Conservation (phyloP, 2,329 filamentous ascomycete genomes). For the Fusarium gaditjirri region DNA sequence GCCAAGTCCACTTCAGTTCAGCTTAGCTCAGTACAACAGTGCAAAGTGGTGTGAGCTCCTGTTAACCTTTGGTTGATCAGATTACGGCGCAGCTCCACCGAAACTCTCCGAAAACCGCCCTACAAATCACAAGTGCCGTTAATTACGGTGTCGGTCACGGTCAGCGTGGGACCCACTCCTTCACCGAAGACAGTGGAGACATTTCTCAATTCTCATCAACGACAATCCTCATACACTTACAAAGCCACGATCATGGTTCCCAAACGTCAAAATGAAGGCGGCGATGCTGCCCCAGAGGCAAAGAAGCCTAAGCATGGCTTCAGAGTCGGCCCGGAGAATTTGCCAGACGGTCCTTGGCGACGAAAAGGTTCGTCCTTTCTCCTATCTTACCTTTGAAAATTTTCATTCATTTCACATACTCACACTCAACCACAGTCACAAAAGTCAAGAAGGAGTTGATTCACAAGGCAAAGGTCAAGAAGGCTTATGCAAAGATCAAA, state of each 20-base stretch:
- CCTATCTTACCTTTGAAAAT: slow-evolving; percentile 14
- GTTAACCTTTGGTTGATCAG: slow-evolving; percentile 1
- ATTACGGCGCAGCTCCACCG: slow-evolving; percentile 18
- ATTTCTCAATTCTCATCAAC: slow-evolving; percentile 36
- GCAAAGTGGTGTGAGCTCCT: background rate
- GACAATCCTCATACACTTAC: slow-evolving; percentile 32
- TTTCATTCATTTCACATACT: slow-evolving; percentile 34
- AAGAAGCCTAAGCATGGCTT: slow-evolving; percentile 78
- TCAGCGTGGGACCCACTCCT: slow-evolving; percentile 15
- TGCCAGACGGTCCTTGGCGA: slow-evolving; percentile 88
- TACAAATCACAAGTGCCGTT: background rate
- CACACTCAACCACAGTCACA: slow-evolving; percentile 65
- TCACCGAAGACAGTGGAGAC: slow-evolving; percentile 32
- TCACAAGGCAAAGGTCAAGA: slow-evolving; percentile 92
- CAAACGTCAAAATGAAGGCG: slow-evolving; percentile 47
- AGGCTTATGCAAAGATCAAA: slow-evolving; percentile 90
- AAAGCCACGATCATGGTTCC: slow-evolving; percentile 45
- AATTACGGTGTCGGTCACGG: slow-evolving; percentile 1
- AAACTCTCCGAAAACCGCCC: slow-evolving; percentile 18
- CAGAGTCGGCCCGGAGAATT: slow-evolving; percentile 85
- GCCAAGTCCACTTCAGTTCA: background rate
- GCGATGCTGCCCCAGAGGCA: slow-evolving; percentile 48
- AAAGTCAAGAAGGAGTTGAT: slow-evolving; percentile 93
- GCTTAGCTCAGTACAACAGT: background rate
- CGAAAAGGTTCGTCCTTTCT: slow-evolving; percentile 69